Base-by-base conservation (phyloP, 2,329 filamentous ascomycete species). In the Neopestalotiopsis sp. region DNA sequence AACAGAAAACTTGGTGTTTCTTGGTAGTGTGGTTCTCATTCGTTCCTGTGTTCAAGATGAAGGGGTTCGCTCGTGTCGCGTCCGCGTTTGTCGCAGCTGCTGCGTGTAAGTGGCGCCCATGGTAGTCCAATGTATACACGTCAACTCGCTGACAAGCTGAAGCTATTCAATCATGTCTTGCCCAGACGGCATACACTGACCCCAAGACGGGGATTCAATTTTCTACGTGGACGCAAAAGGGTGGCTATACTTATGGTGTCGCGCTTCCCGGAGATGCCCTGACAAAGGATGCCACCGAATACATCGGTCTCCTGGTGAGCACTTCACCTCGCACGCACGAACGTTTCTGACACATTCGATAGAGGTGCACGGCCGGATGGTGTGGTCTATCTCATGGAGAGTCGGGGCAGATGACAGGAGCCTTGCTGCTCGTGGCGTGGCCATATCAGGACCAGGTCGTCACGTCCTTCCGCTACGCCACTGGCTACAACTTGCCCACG, bases 401-500 rank as follows among this genome's bases (percentile, higher is more conserved):
- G 69, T 77, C 77, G 7, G 77, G 77, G n/a, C 76, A 78, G 70
- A 78, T 78, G 77, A 78, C 76, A 10, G 71, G 78, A 34, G 74
- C 76, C 49, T 66, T 78, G 64, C 67, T 75, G 70, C 80, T 91
- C 28, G 76, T 89, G 67, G 87, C 87, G 4, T 91, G 88, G 84
- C 84, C 87, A 5, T 81, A 86, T 70, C 82, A 84, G 42, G 82
- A 83, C 32, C 78, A 86, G 56, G 82, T 91, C 66, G 80, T 88
- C 40, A 90, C 89, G 0, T 87, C 87, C 1, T 86, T 91, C 79
- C 84, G 86, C 70, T 89, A 85, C 72, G 83, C 87, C 4, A 83
- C 83, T 7, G 89, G 89, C 63, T 93, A 92, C 76, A 83, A 83
- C 59, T 80, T 85, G 70, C 91, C 91, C 0, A 83, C 82, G 1